Evolutionary conservation across 176 grass and related monocot species (phyloP).

Genomic region (bread wheat (Triticum aestivum)): IWGSC_CS_RefSeq_v2.1 NC_057812.1:661194618-661195117

Average conservation of each 20-base stretch:
- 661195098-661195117: neutral
- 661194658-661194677: no score
- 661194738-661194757: neutral
- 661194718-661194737: neutral
- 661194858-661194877: no score
- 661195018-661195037: neutral
- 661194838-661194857: no score
- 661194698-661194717: neutral
- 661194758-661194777: neutral
- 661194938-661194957: no score
- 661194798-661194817: neutral
- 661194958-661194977: no score
- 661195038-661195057: neutral
- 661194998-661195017: neutral
- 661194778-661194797: neutral
- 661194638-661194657: no score
- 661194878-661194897: no score
- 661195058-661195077: neutral
- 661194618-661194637: no score
- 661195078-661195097: neutral
- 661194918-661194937: no score
- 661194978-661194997: neutral
- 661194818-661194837: no score
- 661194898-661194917: no score
- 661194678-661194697: neutral